Conservation (phyloP, 306 rosid species). For the Boehmeria nivea region DNA sequence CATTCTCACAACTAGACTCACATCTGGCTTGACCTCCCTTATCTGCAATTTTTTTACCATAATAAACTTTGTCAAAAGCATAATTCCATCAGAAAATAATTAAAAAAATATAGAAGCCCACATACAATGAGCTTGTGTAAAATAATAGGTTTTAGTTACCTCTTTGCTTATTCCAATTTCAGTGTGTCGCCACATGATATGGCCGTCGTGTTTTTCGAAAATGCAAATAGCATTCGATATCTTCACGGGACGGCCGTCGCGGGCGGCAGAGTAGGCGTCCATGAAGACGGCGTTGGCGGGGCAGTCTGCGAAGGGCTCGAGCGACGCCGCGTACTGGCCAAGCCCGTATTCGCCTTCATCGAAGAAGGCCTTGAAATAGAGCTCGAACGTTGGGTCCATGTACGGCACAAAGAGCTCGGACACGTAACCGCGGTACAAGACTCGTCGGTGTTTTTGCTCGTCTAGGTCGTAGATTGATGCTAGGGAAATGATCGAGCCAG, state of each 20-base stretch:
- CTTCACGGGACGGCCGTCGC: conserved; percentile 39
- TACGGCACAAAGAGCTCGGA: conserved; percentile 59
- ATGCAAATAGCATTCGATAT: conserved; percentile 48
- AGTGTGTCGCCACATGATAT: conserved; percentile 68
- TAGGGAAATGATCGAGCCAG: conserved; percentile 45
- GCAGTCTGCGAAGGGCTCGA: conserved; percentile 42
- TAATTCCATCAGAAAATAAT: too few relatives aligned
- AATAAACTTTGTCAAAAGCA: background rate
- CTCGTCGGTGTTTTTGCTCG: conserved; percentile 31
- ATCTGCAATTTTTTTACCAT: conserved; percentile 25
- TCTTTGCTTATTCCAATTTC: conserved; percentile 13
- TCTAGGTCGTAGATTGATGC: conserved; percentile 53
- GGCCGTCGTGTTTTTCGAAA: conserved; percentile 48
- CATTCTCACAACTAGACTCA: conserved; percentile 48
- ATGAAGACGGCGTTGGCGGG: conserved; percentile 52
- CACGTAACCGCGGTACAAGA: conserved; percentile 51
- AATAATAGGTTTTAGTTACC: conserved; percentile 3
- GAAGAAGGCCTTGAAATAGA: conserved; percentile 44
- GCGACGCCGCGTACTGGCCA: conserved; percentile 44
- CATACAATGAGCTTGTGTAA: background rate
- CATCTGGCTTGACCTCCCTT: conserved; percentile 46
- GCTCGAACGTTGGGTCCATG: conserved; percentile 62
- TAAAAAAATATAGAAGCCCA: too few relatives aligned
- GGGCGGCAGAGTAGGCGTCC: conserved; percentile 35
- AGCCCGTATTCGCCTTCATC: conserved; percentile 52